Conservation (phyloP, 2,329 filamentous ascomycete species). For the Drechslera avenae region DNA sequence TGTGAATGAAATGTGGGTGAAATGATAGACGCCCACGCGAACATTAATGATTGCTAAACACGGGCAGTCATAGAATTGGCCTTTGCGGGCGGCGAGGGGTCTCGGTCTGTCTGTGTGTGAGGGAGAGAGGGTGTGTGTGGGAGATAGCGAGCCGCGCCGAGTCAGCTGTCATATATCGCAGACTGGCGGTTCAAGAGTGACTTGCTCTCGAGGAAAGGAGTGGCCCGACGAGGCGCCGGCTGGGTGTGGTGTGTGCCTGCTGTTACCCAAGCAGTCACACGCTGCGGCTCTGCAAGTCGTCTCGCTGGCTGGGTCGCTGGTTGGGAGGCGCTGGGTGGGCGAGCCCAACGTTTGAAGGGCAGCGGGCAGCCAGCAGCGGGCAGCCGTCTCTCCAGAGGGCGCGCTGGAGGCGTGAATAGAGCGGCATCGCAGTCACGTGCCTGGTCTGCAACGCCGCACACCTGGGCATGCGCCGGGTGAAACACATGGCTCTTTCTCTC, state of each 20-base stretch:
- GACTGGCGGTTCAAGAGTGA: conserved; percentile 5
- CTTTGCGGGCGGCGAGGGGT: background rate
- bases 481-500: conserved; percentile 15
- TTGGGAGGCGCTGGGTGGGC: no score
- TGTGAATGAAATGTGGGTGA: background rate
- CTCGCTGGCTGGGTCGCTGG: background rate
- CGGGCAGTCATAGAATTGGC: background rate
- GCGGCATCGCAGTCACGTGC: conserved; percentile 6
- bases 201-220: conserved; percentile 6
- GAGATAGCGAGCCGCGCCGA: background rate
- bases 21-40: conserved; percentile 1
- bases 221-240: conserved; percentile 12
- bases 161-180: conserved; percentile 12
- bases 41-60: conserved; percentile 5
- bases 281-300: background rate
- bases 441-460: conserved; percentile 5
- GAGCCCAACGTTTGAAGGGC: background rate
- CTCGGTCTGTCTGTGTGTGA: no score
- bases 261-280: conserved; percentile 1
- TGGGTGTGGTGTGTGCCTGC: background rate
- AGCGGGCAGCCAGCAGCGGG: background rate
- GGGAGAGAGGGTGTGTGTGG: background rate
- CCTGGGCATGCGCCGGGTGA: conserved; percentile 4
- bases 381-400: background rate
- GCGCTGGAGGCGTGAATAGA: background rate